phyloP scores from a whole-genome alignment of 192 early-diverging fungal species.

The Funneliformis geosporum region DNA sequence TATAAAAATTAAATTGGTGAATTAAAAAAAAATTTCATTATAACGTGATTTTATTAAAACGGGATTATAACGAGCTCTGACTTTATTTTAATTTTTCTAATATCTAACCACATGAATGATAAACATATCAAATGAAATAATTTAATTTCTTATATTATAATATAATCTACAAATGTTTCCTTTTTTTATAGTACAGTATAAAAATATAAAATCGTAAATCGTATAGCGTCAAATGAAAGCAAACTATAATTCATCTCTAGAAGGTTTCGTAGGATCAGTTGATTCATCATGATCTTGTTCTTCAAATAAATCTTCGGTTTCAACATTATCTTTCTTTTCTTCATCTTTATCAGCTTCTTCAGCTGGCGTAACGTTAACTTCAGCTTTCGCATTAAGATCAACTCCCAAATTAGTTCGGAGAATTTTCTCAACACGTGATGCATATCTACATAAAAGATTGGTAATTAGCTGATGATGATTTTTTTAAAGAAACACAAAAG shows the following conservation, averaged over 20 bases:
- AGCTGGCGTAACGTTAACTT: slow-evolving; percentile 18
- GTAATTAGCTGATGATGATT: not conserved
- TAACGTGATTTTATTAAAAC: too few species aligned
- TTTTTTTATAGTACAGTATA: too few species aligned
- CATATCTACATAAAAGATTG: slow-evolving; percentile 25
- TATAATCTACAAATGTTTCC: too few species aligned
- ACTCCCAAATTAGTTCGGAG: slow-evolving; percentile 53
- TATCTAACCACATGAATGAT: too few species aligned
- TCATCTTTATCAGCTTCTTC: slow-evolving; percentile 20
- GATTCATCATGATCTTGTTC: slow-evolving; percentile 10
- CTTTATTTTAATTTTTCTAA: too few species aligned
- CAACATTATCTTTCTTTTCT: not conserved
- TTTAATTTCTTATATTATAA: too few species aligned
- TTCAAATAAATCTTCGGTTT: slow-evolving; percentile 24
- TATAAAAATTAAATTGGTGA: too few species aligned
- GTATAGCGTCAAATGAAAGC: too few species aligned
- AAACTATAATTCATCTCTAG: not conserved
- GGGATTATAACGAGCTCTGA: too few species aligned
- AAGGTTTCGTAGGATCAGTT: not conserved
- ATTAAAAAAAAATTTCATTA: too few species aligned
- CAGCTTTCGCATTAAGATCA: slow-evolving; percentile 46
- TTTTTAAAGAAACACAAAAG: slow-evolving; percentile 5
- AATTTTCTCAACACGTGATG: slow-evolving; percentile 56
- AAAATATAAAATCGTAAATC: too few species aligned
- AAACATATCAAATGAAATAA: too few species aligned